Percentiles rank a stretch among this genome's conserved stretches.
phyloP scores from a whole-genome alignment of 2,329 filamentous ascomycete genomes.

The Fusarium marasasianum region DNA sequence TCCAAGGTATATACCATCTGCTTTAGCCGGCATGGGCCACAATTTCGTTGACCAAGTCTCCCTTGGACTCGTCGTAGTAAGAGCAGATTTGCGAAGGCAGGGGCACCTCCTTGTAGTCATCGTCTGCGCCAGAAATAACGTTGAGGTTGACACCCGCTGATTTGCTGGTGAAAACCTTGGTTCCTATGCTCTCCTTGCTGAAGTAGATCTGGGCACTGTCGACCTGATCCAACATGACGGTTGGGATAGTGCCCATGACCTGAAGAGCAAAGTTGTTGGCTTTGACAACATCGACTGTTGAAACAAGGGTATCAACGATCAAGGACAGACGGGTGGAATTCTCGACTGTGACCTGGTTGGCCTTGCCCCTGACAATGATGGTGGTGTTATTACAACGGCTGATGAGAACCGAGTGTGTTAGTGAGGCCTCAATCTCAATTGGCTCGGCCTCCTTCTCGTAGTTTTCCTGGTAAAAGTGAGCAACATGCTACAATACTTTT shows the following conservation, averaged over 20 bases:
- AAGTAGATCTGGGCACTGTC: constrained; percentile 91
- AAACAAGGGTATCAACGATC: constrained; percentile 88
- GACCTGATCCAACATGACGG: constrained; percentile 90
- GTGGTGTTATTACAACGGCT: constrained; percentile 91
- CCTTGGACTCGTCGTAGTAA: constrained; percentile 73
- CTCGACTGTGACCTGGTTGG: constrained; percentile 95
- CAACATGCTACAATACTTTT: not conserved
- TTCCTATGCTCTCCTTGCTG: constrained; percentile 77
- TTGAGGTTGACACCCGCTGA: constrained; percentile 88
- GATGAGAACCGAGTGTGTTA: constrained; percentile 91
- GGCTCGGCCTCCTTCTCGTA: constrained; percentile 80
- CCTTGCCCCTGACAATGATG: constrained; percentile 89
- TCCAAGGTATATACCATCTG: constrained; percentile 16
- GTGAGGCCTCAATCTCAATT: constrained; percentile 81
- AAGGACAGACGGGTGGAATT: constrained; percentile 87
- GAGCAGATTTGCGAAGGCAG: constrained; percentile 91
- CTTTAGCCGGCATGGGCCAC: constrained; percentile 87
- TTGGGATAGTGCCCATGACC: constrained; percentile 85
- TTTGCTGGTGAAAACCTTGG: constrained; percentile 91
- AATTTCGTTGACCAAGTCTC: constrained; percentile 88
- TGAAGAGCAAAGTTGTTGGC: constrained; percentile 94
- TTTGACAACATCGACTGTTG: constrained; percentile 94
- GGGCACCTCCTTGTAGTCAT: constrained; percentile 87
- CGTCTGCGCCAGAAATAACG: constrained; percentile 74
- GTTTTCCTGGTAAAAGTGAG: constrained; percentile 72